Conservation (phyloP, 441 rosid genomes). For the Gossypium trilobum region DNA sequence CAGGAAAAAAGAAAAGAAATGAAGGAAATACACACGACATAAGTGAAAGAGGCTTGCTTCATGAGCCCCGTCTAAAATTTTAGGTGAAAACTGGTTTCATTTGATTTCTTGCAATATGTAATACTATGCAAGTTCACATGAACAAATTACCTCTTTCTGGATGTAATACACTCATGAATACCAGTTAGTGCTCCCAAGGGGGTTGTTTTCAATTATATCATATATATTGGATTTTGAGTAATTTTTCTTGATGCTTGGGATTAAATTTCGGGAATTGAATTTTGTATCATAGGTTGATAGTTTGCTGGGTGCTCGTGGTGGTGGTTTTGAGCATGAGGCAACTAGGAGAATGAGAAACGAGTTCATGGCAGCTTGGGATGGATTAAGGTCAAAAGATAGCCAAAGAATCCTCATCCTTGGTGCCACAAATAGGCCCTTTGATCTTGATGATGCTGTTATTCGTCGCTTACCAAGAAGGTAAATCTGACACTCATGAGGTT, state of each 20-base stretch:
- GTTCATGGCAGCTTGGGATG: constrained; percentile 99
- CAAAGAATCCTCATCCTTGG: constrained; percentile 88
- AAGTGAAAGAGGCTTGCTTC: background rate
- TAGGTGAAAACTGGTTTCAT: background rate
- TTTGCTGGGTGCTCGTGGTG: constrained; percentile 94
- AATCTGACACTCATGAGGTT: constrained; percentile 7
- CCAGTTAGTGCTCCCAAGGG: background rate
- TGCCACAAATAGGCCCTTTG: constrained; percentile 95
- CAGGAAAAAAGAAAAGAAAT: background rate
- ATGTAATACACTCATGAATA: background rate
- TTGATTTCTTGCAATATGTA: background rate
- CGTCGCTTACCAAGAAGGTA: constrained; percentile 94
- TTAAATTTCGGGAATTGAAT: background rate
- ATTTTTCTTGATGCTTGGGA: background rate
- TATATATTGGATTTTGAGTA: background rate
- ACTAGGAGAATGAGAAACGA: constrained; percentile 98
- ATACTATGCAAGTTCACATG: background rate
- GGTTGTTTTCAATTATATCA: background rate
- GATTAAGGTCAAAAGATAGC: constrained; percentile 84
- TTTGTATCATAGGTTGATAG: constrained; percentile 60
- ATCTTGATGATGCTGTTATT: constrained; percentile 95
- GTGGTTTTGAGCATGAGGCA: constrained; percentile 87
- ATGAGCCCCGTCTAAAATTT: background rate
- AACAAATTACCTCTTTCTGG: background rate
- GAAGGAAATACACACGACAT: background rate